Percentiles rank a stretch among this genome's conserved stretches.
Evolutionary conservation across 2,329 filamentous ascomycete genomes (phyloP).

Genomic region (Pseudocercospora musae): DNA sequence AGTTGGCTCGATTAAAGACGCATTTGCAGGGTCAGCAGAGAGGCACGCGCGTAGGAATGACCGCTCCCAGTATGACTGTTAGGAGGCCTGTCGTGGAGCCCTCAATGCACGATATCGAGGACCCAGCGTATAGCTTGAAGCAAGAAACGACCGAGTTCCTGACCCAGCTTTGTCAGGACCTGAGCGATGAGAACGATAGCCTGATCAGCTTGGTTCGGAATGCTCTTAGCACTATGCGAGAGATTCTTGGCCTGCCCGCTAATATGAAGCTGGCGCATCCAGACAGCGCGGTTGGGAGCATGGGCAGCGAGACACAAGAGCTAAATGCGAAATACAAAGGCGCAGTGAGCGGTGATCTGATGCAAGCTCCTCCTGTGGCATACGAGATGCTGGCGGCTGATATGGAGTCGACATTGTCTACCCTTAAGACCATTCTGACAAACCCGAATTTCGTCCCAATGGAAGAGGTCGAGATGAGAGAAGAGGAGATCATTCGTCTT

Average conservation of each 20-base stretch:
- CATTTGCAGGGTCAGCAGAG: slow-evolving; percentile 67
- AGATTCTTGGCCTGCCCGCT: slow-evolving; percentile 55
- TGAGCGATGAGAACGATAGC: slow-evolving; percentile 90
- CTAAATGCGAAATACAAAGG: slow-evolving; percentile 19
- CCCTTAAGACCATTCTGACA: slow-evolving; percentile 78
- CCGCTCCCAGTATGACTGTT: slow-evolving; percentile 50
- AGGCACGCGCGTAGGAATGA: slow-evolving; percentile 45
- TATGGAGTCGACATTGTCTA: slow-evolving; percentile 73
- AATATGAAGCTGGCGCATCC: slow-evolving; percentile 27
- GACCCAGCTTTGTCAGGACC: slow-evolving; percentile 73
- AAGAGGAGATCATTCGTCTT: slow-evolving; percentile 82
- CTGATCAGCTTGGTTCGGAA: slow-evolving; percentile 69
- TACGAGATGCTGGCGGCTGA: slow-evolving; percentile 69
- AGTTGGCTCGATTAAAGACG: slow-evolving; percentile 84
- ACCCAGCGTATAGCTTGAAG: slow-evolving; percentile 65
- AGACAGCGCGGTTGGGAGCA: slow-evolving; percentile 33
- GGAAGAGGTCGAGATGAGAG: slow-evolving; percentile 88
- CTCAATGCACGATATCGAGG: slow-evolving; percentile 49
- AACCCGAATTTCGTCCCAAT: slow-evolving; percentile 96
- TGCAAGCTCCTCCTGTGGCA: slow-evolving; percentile 52
- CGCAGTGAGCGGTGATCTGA: slow-evolving; percentile 25
- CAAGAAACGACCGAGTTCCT: slow-evolving; percentile 90
- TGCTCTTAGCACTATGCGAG: slow-evolving; percentile 68
- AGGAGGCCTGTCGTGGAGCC: slow-evolving; percentile 46
- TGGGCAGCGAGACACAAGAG: slow-evolving; percentile 25